phyloP scores from a whole-genome alignment of 495 filamentous ascomycete species.

The Hyaloscypha bicolor region DNA sequence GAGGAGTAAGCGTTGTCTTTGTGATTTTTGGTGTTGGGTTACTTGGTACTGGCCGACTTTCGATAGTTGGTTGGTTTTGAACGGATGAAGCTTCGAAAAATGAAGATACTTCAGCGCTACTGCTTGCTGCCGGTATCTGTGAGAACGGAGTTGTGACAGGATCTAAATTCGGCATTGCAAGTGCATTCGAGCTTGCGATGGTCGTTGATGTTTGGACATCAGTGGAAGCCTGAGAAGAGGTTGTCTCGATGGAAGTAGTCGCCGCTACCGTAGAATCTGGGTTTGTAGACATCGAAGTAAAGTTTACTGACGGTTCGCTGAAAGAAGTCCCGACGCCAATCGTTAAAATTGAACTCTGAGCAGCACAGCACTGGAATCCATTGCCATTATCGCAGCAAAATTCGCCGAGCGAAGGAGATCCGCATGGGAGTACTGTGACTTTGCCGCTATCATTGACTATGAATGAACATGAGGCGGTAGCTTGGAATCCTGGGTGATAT shows the following conservation, averaged over 20 bases:
- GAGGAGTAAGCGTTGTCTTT: too few relatives aligned
- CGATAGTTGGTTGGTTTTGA: too few relatives aligned
- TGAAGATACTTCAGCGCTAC: too few relatives aligned
- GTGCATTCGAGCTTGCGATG: neutral
- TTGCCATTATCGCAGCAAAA: conserved; percentile 18
- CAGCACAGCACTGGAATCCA: conserved; percentile 7
- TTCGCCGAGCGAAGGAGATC: conserved; percentile 5
- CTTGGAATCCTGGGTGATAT: neutral
- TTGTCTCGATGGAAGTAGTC: conserved; percentile 3
- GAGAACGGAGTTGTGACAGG: neutral
- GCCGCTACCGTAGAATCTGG: neutral
- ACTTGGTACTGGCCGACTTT: too few relatives aligned
- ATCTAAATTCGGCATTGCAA: neutral
- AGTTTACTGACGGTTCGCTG: neutral
- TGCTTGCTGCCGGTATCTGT: too few relatives aligned
- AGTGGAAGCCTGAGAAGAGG: neutral
- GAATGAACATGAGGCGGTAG: neutral
- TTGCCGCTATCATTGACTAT: conserved; percentile 10
- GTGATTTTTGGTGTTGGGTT: too few relatives aligned
- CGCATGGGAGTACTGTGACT: conserved; percentile 10
- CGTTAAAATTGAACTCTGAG: neutral
- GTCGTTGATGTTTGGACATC: neutral
- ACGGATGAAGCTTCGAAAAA: too few relatives aligned
- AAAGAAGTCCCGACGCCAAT: conserved; percentile 5
- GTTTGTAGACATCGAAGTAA: neutral